These are phyloP conservation scores for Pseudocercospora fijiensis DNA, from an alignment of 2,329 filamentous ascomycete species.

Conservation along the genomic window DNA sequence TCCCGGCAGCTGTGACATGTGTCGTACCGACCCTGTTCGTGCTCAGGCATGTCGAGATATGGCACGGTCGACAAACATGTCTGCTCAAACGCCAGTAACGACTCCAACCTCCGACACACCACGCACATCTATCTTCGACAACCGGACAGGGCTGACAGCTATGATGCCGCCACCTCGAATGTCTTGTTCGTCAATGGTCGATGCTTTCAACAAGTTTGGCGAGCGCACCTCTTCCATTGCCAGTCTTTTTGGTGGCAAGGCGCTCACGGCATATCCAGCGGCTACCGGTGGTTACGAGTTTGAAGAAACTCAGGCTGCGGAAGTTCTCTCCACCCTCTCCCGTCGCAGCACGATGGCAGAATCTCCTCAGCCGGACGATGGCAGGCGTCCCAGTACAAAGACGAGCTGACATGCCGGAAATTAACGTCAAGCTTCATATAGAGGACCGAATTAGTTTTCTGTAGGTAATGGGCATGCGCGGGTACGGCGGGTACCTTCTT, in stretches of 20 bases:
- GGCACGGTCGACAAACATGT: constrained; percentile 19
- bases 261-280: constrained; percentile 24
- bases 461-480: neutral
- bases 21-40: constrained; percentile 30
- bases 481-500: neutral
- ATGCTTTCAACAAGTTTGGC: constrained; percentile 27
- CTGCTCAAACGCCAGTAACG: constrained; percentile 5
- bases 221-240: constrained; percentile 26
- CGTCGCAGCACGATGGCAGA: constrained; percentile 20
- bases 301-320: constrained; percentile 25
- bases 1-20: constrained; percentile 35
- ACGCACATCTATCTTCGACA: neutral
- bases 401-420: neutral
- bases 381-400: neutral
- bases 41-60: constrained; percentile 31
- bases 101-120: constrained; percentile 4
- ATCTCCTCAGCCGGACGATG: constrained; percentile 8
- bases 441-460: neutral
- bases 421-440: neutral
- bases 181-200: constrained; percentile 27
- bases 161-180: constrained; percentile 21
- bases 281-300: constrained; percentile 23
- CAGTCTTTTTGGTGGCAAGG: constrained; percentile 24
- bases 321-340: constrained; percentile 22
- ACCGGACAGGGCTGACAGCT: constrained; percentile 11